Conservation (phyloP, 495 filamentous ascomycete species). For the Hyaloscypha variabilis region DNA sequence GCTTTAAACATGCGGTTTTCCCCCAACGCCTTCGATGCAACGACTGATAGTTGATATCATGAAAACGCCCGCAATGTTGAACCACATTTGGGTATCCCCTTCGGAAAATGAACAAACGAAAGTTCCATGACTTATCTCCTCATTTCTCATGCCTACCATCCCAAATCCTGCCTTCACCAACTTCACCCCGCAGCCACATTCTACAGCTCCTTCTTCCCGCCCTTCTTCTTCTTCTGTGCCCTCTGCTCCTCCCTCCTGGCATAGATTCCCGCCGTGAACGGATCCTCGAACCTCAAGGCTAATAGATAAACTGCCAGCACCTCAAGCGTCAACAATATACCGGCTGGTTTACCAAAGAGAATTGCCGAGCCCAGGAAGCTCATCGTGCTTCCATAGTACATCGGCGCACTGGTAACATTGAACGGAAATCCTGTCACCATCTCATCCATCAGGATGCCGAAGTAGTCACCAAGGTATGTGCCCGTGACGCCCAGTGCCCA, state of each 20-base stretch:
- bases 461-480: slow-evolving; percentile 98
- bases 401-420: slow-evolving; percentile 88
- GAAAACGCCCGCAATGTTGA: slow-evolving; percentile 23
- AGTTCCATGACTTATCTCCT: not conserved
- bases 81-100: slow-evolving; percentile 13
- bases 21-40: slow-evolving; percentile 25
- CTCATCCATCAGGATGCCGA: slow-evolving; percentile 94
- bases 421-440: slow-evolving; percentile 95
- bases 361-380: slow-evolving; percentile 91
- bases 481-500: slow-evolving; percentile 94
- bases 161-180: not conserved
- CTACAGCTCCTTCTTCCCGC: slow-evolving; percentile 47
- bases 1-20: not conserved
- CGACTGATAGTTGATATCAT: slow-evolving; percentile 29
- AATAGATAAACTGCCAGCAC: slow-evolving; percentile 81
- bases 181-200: not conserved
- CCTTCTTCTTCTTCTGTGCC: slow-evolving; percentile 52
- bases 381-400: slow-evolving; percentile 95
- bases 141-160: slow-evolving; percentile 1
- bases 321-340: slow-evolving; percentile 71
- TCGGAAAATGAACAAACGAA: slow-evolving; percentile 11
- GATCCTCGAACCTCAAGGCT: slow-evolving; percentile 90
- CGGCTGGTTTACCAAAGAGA: slow-evolving; percentile 86
- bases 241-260: slow-evolving; percentile 74
- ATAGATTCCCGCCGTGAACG: slow-evolving; percentile 95